Evolutionary conservation across 768 basidiomycete genomes (phyloP), one percentile per base, ranked within the genome.

Genomic region (Leccinum ochraceum): DNA sequence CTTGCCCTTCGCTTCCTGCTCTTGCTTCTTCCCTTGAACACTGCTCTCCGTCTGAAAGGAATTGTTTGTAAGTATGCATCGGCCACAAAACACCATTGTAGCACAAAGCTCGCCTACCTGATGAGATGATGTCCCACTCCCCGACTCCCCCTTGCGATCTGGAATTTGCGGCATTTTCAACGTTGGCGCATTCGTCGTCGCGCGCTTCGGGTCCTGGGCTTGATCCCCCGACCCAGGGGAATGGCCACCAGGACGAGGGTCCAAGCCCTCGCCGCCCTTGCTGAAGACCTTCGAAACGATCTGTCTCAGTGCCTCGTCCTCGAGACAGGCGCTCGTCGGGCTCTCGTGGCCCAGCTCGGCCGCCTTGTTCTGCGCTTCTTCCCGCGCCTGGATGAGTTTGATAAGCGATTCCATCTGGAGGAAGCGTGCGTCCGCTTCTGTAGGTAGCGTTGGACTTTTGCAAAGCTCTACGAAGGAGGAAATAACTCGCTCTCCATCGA

Each of bases 351-450:
- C 71, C 32, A 66, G 50, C 42, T 70, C 60, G 20, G 60, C 60
- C 2, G 80, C 73, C 22, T 81, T 75, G 28, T 78, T 79, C 42
- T 62, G 74, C 1, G 67, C 75, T 16, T 76, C 71, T 63, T 89
- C 88, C 2, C 88, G 79, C 4, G 84, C 83, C 6, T 77, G 76
- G 0, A 83, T 82, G 22, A 90, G 71, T 34, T 76, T 77, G 6
- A 88, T 71, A 0, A 83, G 75, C 0, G 84, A 83, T 37, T 86
- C 82, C 67, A 85, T 72, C 50, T 85, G 81, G 4, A 92, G 76
- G 42, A 77, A 75, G 2, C 75, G 67, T 9, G 82, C 86, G 44
- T 90, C 91, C 6, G 79, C 78, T 6, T 79, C 69, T 0, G 75
- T 76, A 4, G 87, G 76, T 0, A 87, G 75, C 0, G 80, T 78